phyloP scores from a whole-genome alignment of 1,284 basidiomycete species.

The Ceratobasidium sp. region DNA sequence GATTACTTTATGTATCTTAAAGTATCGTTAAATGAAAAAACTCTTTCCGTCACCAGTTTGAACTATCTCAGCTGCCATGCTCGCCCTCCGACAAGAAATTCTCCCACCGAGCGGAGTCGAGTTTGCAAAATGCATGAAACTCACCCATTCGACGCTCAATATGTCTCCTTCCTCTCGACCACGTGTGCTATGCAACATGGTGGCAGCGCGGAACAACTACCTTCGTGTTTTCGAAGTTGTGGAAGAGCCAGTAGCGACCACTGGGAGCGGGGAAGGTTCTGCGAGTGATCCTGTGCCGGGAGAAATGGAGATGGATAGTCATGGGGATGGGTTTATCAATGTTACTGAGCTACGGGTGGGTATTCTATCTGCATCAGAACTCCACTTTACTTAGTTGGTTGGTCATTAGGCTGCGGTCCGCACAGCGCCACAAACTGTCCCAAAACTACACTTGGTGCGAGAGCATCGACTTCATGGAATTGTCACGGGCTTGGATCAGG shows the following conservation, averaged over 20 bases:
- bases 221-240: conserved; percentile 84
- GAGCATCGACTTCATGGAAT: conserved; percentile 87
- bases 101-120: conserved; percentile 88
- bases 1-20: not conserved
- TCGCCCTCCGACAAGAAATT: conserved; percentile 81
- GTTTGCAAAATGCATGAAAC: conserved; percentile 77
- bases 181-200: conserved; percentile 73
- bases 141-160: conserved; percentile 71
- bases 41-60: not conserved
- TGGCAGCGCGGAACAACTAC: conserved; percentile 82
- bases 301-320: conserved; percentile 74
- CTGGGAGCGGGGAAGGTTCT: conserved; percentile 61
- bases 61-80: too few species aligned
- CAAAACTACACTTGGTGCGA: conserved; percentile 76
- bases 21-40: not conserved
- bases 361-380: conserved; percentile 47
- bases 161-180: conserved; percentile 50
- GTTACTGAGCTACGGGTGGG: conserved; percentile 73
- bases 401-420: conserved; percentile 5
- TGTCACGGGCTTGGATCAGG: conserved; percentile 83
- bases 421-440: conserved; percentile 58
- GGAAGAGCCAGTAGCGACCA: conserved; percentile 66
- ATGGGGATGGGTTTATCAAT: conserved; percentile 81
- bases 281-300: conserved; percentile 61
- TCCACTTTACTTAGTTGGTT: conserved; percentile 41